Conservation (phyloP, 2,329 filamentous ascomycete genomes). For the Diaporthe citriasiana region DNA sequence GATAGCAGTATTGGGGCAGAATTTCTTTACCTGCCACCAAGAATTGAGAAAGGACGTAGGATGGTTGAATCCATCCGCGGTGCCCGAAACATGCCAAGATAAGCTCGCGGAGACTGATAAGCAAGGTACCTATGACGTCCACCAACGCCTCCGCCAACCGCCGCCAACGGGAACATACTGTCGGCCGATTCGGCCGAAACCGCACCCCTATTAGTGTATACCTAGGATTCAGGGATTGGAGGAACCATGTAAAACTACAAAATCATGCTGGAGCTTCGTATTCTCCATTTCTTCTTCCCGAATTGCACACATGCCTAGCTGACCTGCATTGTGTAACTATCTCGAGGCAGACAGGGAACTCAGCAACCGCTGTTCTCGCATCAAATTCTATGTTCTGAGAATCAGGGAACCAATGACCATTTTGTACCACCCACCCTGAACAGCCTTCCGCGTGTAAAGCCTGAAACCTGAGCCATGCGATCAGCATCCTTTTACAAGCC, state of each 20-base stretch:
- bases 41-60: background rate
- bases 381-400: background rate
- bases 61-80: background rate
- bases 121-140: background rate
- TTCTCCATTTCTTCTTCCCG: background rate
- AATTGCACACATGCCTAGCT: fast-evolving
- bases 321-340: background rate
- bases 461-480: background rate
- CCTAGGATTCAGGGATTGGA: too few species aligned
- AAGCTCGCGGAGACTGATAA: background rate
- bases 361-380: background rate
- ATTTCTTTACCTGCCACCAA: background rate
- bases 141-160: background rate
- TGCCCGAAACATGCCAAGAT: background rate
- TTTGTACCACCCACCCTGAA: background rate
- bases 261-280: too few species aligned
- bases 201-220: too few species aligned
- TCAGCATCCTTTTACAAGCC: background rate
- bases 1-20: background rate
- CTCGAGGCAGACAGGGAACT: background rate
- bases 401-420: background rate
- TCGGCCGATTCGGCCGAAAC: too few species aligned
- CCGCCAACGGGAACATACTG: too few species aligned
- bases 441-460: too few species aligned
- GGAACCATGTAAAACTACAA: too few species aligned